phyloP scores from a whole-genome alignment of 495 filamentous ascomycete genomes.

The Lasiosphaeris hirsuta region DNA sequence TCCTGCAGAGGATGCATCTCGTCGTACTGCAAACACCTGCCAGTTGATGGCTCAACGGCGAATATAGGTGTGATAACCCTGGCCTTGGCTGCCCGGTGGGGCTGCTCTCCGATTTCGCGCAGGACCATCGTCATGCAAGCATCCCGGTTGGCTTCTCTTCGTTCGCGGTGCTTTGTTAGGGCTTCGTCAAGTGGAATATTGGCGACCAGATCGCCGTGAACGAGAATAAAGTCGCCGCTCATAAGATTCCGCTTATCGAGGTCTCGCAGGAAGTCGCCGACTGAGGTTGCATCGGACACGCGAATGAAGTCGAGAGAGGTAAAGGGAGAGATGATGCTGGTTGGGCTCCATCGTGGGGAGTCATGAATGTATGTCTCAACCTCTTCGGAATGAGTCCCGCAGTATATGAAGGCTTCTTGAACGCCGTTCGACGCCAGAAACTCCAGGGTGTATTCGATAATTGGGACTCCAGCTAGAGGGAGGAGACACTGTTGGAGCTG shows the following conservation, averaged over 20 bases:
- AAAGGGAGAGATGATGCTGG: slow-evolving; percentile 71
- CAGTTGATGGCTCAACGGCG: slow-evolving; percentile 73
- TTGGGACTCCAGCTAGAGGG: slow-evolving; percentile 85
- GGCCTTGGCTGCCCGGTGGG: slow-evolving; percentile 66
- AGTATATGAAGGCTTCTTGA: slow-evolving; percentile 88
- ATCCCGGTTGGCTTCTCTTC: slow-evolving; percentile 81
- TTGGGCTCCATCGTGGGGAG: slow-evolving; percentile 42
- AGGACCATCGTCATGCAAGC: slow-evolving; percentile 98
- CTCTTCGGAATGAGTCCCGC: slow-evolving; percentile 82
- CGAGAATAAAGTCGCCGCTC: slow-evolving; percentile 83
- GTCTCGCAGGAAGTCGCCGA: slow-evolving; percentile 94
- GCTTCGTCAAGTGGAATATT: slow-evolving; percentile 80
- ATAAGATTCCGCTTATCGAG: slow-evolving; percentile 84
- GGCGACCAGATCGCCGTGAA: slow-evolving; percentile 91
- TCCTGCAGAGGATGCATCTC: slow-evolving; percentile 56
- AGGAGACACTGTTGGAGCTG: slow-evolving; percentile 70
- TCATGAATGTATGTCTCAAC: slow-evolving; percentile 77
- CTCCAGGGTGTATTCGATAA: slow-evolving; percentile 97
- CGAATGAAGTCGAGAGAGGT: slow-evolving; percentile 78
- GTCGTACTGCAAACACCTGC: slow-evolving; percentile 90
- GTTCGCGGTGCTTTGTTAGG: slow-evolving; percentile 73
- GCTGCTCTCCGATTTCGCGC: slow-evolving; percentile 64
- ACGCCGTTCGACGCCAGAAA: slow-evolving; percentile 93
- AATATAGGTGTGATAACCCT: slow-evolving; percentile 76
- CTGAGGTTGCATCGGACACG: slow-evolving; percentile 73